Base-by-base conservation (phyloP, 2,329 filamentous ascomycete genomes). In the Penicillium brasilianum region DNA sequence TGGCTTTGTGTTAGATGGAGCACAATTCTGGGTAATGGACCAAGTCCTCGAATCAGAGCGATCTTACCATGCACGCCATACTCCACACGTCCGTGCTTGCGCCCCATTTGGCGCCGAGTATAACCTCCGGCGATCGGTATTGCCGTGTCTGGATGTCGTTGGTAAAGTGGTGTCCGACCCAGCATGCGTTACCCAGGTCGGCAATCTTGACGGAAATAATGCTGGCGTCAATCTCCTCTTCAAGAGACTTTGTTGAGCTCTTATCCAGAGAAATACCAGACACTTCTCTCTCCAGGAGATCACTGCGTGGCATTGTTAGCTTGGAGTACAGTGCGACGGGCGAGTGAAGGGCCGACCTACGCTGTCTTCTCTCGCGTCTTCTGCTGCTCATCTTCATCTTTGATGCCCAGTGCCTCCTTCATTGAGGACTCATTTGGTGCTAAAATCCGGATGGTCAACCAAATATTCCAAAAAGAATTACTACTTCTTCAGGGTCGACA, bases 1-100 rank as follows among this genome's bases (percentile, higher is more conserved):
- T 98, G 73, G 4, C n/a, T 20, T 20, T 52, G 53, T 46, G 39
- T 44, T 16, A 25, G 14, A 39, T 2, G 11, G 8, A 14, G 20
- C 16, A 16, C 25, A 18, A 5, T 13, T 50, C 3, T 7, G 28
- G 28, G 14, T 1, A 9, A 22, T 28, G 43, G 25, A 18, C 39
- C 18, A 9, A 1, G 39, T 28, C 25, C 20, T 44, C n/a, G 25
- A 5, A 8, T 16, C 16, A 10, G 3, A 51, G 2, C 36, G 57
- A 52, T 74, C 87, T 71, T 84, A 98, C 95, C 95, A 99, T 99
- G 69, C 91, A 91, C 61, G 95, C 93, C 95, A 99, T 99, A 80
- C 94, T 98, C 95, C 95, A 99, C 8, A 98, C 91, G 78, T 99
- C 95, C 1, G 95, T 98, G 75, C 94, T 98, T n/a, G 95, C 95